Evolutionary conservation across 495 filamentous ascomycete species (phyloP).

Genomic region (Neurospora africana): DNA sequence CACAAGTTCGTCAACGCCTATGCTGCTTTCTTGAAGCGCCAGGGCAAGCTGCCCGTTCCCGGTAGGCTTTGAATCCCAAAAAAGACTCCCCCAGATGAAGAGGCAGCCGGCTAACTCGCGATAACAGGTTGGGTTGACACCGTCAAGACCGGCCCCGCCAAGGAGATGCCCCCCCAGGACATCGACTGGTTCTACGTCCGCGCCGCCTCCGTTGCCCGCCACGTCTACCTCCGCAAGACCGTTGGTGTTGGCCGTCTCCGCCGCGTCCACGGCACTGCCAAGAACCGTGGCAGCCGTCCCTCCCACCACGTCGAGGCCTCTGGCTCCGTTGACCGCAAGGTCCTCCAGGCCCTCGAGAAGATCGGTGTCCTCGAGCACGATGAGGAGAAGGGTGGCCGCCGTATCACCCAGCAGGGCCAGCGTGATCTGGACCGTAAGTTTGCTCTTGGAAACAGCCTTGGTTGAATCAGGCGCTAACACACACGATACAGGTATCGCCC

Average conservation of each 20-base stretch:
- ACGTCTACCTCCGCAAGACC: conserved; percentile 98
- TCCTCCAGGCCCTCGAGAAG: conserved; percentile 94
- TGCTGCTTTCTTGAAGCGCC: conserved; percentile 94
- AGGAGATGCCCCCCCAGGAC: conserved; percentile 94
- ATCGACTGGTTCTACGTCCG: conserved; percentile 99
- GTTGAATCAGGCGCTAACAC: neutral
- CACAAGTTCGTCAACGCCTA: conserved; percentile 94
- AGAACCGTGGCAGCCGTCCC: conserved; percentile 91
- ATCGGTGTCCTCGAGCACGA: conserved; percentile 94
- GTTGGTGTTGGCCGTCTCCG: conserved; percentile 87
- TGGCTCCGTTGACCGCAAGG: conserved; percentile 91
- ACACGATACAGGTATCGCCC: conserved; percentile 46
- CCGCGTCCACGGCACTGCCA: conserved; percentile 77
- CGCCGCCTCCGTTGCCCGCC: conserved; percentile 88
- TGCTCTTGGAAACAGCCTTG: neutral
- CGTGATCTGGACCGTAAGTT: conserved; percentile 88
- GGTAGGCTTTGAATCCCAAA: conserved; percentile 40
- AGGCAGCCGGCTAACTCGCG: neutral
- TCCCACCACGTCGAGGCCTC: conserved; percentile 91
- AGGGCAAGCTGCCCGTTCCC: conserved; percentile 96
- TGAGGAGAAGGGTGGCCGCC: conserved; percentile 92
- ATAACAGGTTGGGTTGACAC: conserved; percentile 87
- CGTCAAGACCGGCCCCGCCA: conserved; percentile 91
- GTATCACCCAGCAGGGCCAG: conserved; percentile 94
- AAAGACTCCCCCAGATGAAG: conserved; percentile 8